phyloP scores from a whole-genome alignment of 495 filamentous ascomycete species.

The Talaromyces thailandensis region DNA sequence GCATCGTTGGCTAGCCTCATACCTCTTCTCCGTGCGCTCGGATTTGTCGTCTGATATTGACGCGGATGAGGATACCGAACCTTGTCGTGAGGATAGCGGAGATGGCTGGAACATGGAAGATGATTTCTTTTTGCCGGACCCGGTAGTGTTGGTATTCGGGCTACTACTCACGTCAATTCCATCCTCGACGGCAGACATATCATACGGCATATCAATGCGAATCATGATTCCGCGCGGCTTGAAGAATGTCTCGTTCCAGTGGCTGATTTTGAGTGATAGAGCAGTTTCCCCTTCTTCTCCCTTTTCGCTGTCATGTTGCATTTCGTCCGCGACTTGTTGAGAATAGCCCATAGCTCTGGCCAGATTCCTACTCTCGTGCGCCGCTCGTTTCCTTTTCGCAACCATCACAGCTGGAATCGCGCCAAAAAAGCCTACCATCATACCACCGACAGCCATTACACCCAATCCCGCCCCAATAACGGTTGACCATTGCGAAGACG shows the following conservation, averaged over 20 bases:
- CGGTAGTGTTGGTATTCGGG: not conserved
- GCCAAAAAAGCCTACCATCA: constrained; percentile 26
- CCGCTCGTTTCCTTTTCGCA: constrained; percentile 10
- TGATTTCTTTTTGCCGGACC: not conserved
- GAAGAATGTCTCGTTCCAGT: constrained; percentile 29
- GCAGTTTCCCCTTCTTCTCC: not conserved
- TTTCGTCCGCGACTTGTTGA: not conserved
- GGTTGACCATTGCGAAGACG: constrained; percentile 23
- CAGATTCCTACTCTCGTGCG: constrained; percentile 23
- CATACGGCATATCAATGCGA: constrained; percentile 26
- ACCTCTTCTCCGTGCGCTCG: constrained; percentile 1
- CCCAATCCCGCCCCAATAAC: constrained; percentile 26
- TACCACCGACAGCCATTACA: constrained; percentile 20
- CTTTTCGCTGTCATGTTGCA: not conserved
- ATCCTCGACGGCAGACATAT: constrained; percentile 17
- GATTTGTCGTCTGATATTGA: not conserved
- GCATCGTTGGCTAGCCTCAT: constrained; percentile 17
- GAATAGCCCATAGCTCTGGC: constrained; percentile 8
- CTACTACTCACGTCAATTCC: constrained; percentile 16
- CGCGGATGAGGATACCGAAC: not conserved
- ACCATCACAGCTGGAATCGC: constrained; percentile 22
- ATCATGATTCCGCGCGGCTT: constrained; percentile 23
- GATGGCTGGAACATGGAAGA: not conserved
- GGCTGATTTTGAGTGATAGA: constrained; percentile 17
- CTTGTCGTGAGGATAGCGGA: not conserved